Evolutionary conservation across 2,329 filamentous ascomycete species (phyloP).

Genomic region (Pyrenochaeta sp.): DNA sequence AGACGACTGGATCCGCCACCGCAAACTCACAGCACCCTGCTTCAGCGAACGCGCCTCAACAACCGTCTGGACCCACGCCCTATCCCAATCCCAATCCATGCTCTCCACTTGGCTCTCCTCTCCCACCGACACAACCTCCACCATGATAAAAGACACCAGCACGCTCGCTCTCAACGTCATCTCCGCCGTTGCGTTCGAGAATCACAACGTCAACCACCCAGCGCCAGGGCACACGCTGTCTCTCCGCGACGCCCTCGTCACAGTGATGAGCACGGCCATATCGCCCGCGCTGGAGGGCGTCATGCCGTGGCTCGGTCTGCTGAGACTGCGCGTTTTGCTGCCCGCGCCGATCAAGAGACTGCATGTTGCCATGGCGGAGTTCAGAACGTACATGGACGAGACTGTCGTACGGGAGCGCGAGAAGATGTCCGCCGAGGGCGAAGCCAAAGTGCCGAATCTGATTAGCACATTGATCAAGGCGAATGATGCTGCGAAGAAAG

Average conservation of each 20-base stretch:
- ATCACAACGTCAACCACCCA: slow-evolving; percentile 17
- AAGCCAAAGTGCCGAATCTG: slow-evolving; percentile 19
- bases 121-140: slow-evolving; percentile 27
- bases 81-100: slow-evolving; percentile 60
- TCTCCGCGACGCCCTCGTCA: slow-evolving; percentile 30
- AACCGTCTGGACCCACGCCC: slow-evolving; percentile 63
- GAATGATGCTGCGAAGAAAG: slow-evolving; percentile 13
- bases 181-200: slow-evolving; percentile 47
- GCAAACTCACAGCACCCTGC: slow-evolving; percentile 50
- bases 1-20: slow-evolving; percentile 50
- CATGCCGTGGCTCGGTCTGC: slow-evolving; percentile 10
- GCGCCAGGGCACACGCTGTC: slow-evolving; percentile 20
- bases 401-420: neutral
- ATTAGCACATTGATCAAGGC: slow-evolving; percentile 42
- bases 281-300: slow-evolving; percentile 16
- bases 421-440: neutral
- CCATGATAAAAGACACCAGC: slow-evolving; percentile 41
- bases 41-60: slow-evolving; percentile 55
- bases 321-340: slow-evolving; percentile 21
- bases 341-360: slow-evolving; percentile 26
- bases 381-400: slow-evolving; percentile 26
- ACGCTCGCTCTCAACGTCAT: slow-evolving; percentile 50
- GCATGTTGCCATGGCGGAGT: slow-evolving; percentile 20
- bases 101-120: slow-evolving; percentile 26
- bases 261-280: slow-evolving; percentile 37